Base-by-base conservation (phyloP, 2,329 filamentous ascomycete species). In the Arthrinium phaeospermum region DNA sequence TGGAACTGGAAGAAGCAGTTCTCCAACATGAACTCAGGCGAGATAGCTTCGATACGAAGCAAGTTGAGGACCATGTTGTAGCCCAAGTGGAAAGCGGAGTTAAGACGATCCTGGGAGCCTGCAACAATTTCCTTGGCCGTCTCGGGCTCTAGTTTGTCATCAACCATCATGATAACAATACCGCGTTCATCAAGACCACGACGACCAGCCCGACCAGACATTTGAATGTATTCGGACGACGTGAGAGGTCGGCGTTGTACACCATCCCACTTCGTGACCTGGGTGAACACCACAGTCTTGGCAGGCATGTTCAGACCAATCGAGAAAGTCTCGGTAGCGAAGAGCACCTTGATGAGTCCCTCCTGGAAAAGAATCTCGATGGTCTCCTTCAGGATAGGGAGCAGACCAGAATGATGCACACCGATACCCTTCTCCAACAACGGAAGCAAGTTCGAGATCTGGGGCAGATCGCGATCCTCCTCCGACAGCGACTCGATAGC, bases 121-220 rank as follows among this genome's bases (percentile, higher is more conserved):
- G 96, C 94, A 16, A 99, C 96, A 77, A 99, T 98, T 75, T 94
- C 92, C 83, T 97, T 97, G 57, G 96, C 96, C n/a, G 93, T 91
- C 2, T 94, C 91, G 1, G 96, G 96, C 79, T 99, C 96, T 86
- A 99, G 96, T 84, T 96, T 94, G 82, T 97, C 94, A 79, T 97
- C 93, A 74, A 99, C 93, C 96, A 99, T 98, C 94, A 99, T 98
- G 81, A 99, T 98, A 77, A 99, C 96, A 77, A 98, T 97, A 89
- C 96, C 96, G 76, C 96, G 93, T 74, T 98, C 95, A 85, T 99
- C 96, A 71, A 99, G 92, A 84, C 96, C 96, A 90, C 96, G 92
- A 88, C 96, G 94, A 80, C 96, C 96, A 73, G 96, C 96, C 83
- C 96, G 94, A 74, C 96, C 96, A 71, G 96, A 98, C 96, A 99